Evolutionary conservation across 2,329 filamentous ascomycete species (phyloP), one percentile per base, ranked within the genome.

Genomic region (Venturia carpophila): DNA sequence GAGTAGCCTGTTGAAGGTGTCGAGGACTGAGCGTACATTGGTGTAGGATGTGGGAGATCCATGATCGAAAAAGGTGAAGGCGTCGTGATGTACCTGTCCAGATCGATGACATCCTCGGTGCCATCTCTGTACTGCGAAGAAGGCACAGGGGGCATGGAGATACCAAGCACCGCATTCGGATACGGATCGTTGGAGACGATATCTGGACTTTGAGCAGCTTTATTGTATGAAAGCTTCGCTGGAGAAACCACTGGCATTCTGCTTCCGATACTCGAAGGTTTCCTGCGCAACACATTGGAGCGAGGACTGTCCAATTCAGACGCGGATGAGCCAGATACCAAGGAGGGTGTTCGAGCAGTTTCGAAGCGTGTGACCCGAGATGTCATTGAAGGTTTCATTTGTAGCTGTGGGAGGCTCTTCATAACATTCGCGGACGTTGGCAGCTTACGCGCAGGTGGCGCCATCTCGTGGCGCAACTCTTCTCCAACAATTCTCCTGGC

Each of bases 1-100:
- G 89, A 90, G 70, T 89, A 91, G 67, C 87, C 81, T 1, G 89
- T 91, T 4, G 89, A 92, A 45, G 89, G 88, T 66, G 88, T 84
- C 67, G 63, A 61, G 7, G 88, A 91, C 64, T 86, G 81, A 2
- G 80, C 83, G 73, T 87, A 86, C 9, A 84, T 76, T n/a, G 87
- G 86, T 6, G 85, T 87, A 10, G 85, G 85, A 7, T 86, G 84
- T n/a, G 86, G 84, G 6, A 88, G 78, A 69, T 88, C 82, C 64
- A 88, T 83, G 3, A 85, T 87, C 39, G 85, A 79, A 27, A 88
- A 73, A 49, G 82, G 82, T 68, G 83, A 83, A 3, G 82, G 82
- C 21, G 63, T 39, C 6, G 72, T 70, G 63, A 73, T 72, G 41
- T 72, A 67, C 49, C 65, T 66, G 60, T 68, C 67, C 15, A 69